Base-by-base conservation (phyloP, 768 basidiomycete genomes). In the Suillus subaureus region DNA sequence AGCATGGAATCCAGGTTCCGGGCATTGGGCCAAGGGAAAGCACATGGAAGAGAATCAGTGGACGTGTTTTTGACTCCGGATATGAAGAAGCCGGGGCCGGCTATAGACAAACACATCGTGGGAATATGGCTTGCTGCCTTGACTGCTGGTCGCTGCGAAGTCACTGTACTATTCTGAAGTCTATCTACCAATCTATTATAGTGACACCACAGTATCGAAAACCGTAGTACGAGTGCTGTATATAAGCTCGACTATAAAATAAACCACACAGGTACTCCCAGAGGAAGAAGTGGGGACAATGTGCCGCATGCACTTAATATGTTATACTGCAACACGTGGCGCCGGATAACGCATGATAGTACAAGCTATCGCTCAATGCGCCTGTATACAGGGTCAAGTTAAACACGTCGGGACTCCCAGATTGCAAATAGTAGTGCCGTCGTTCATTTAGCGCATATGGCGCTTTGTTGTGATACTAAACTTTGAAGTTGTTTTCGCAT, bases 61-160 rank as follows among this genome's bases (percentile, higher is more conserved):
- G 35, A 28, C 33, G 33, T 52, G n/a, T 40, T 64, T 57, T 33
- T 57, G 11, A 33, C 40, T 52, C 47, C 31, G 52, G 8, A 33
- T 15, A 11, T 64, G 21, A 18, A 42, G 52, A 61, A 23, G 61
- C 63, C 61, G 68, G 31, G 45, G 65, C 70, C 70, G 65, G 57
- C n/a, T n/a, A n/a, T 37, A 62, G 58, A 40, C 52, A 51, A 61
- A 65, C 45, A 35, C 18, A 2, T 4, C 11, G 37, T 39, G 57
- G 57, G 58, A 60, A 60, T 9, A 33, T 35, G 6, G 18, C 6
- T 15, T 28, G 6, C 23, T 5, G 47, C n/a, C n/a, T 49, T 13
- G 47, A 13, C 47, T 23, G 1, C 9, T 35, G 5, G 7, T 43
- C 16, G 2, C 42, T 43, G 42, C 15, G 16, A 40, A 40, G 40